phyloP scores from a whole-genome alignment of 192 early-diverging fungal species.

The Gorgonomyces haynaldii region DNA sequence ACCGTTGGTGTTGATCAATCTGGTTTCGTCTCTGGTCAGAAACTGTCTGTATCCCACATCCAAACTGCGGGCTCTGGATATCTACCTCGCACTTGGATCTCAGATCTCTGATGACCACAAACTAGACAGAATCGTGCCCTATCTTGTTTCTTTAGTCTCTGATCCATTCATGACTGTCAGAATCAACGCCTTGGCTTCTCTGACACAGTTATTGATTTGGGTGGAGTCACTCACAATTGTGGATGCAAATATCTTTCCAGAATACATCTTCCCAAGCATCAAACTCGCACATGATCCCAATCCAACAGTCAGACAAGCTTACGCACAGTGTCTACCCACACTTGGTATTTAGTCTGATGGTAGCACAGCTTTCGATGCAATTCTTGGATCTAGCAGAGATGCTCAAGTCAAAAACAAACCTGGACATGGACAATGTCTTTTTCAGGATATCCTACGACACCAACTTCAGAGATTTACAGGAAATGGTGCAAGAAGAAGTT shows the following conservation, averaged over 20 bases:
- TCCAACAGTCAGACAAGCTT: conserved; percentile 63
- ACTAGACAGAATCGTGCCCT: conserved; percentile 68
- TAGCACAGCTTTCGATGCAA: conserved; percentile 65
- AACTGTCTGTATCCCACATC: conserved; percentile 61
- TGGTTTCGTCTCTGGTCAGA: conserved; percentile 57
- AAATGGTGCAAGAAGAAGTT: conserved; percentile 70
- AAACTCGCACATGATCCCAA: conserved; percentile 61
- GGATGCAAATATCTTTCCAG: conserved; percentile 80
- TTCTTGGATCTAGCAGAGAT: conserved; percentile 67
- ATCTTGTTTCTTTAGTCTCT: conserved; percentile 50
- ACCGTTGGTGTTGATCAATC: conserved; percentile 53
- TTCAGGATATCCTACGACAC: conserved; percentile 58
- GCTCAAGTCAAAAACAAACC: conserved; percentile 20
- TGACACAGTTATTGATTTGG: conserved; percentile 61
- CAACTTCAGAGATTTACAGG: conserved; percentile 60
- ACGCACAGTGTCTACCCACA: conserved; percentile 68
- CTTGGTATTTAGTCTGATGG: conserved; percentile 22
- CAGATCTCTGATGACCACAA: conserved; percentile 60
- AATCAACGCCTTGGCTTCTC: conserved; percentile 47
- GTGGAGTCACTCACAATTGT: conserved; percentile 65
- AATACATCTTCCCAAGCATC: conserved; percentile 74
- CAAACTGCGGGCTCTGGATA: conserved; percentile 59
- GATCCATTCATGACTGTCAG: conserved; percentile 56
- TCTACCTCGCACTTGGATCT: conserved; percentile 53
- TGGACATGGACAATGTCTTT: conserved; percentile 34